These are phyloP conservation scores for Blastobotrys peoriensis DNA, from an alignment of 805 yeast species.

Conservation along the genomic window DNA sequence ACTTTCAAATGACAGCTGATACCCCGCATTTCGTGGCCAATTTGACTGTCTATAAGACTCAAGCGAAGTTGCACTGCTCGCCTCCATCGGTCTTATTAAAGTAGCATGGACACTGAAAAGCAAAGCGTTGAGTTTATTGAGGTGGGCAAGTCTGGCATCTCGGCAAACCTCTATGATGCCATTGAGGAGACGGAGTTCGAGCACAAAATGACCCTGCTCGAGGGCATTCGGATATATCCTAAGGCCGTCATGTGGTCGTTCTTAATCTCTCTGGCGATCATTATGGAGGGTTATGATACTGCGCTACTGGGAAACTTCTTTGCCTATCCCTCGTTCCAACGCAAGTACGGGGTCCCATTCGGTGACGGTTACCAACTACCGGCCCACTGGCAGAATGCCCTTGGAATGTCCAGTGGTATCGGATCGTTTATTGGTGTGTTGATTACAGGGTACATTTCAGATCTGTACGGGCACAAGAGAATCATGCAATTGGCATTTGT, in stretches of 20 bases:
- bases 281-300: conserved; percentile 48
- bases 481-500: conserved; percentile 35
- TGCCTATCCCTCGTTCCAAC: conserved; percentile 40
- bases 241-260: conserved; percentile 43
- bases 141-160: conserved; percentile 6
- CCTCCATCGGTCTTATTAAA: no score
- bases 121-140: conserved; percentile 7
- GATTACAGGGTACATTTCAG: conserved; percentile 39
- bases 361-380: conserved; percentile 11
- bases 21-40: no score
- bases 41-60: no score
- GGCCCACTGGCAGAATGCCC: conserved; percentile 21
- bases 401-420: conserved; percentile 22
- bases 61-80: no score
- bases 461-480: conserved; percentile 40
- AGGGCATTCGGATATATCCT: conserved; percentile 31
- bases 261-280: conserved; percentile 37
- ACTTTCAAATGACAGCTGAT: no score
- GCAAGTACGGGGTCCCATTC: conserved; percentile 33
- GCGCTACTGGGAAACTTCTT: conserved; percentile 37
- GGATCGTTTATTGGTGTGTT: conserved; percentile 43
- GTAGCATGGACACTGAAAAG: conserved; percentile 6
- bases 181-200: conserved; percentile 13
- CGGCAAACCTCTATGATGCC: conserved; percentile 11
- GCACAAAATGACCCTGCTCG: conserved; percentile 15